These are phyloP conservation scores for Lagenaria siceraria DNA, from an alignment of 306 rosid genomes.

Conservation along the genomic window DNA sequence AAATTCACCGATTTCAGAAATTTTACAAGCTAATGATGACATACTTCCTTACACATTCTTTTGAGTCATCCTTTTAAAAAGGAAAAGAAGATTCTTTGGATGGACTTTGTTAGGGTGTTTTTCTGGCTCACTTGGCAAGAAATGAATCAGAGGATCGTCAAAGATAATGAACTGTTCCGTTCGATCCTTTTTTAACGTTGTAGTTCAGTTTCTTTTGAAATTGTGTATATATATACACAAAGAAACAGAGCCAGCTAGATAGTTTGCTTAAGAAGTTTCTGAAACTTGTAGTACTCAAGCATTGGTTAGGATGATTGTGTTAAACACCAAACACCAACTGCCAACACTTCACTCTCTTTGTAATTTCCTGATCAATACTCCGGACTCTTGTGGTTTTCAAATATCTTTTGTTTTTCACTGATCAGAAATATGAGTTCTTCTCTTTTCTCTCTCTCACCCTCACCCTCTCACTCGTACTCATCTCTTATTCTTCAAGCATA, in stretches of 20 bases:
- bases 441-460: not conserved
- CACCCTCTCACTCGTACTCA: not conserved
- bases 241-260: not conserved
- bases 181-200: not conserved
- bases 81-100: not conserved
- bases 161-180: not conserved
- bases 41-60: not conserved
- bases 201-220: no score
- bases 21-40: not conserved
- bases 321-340: not conserved
- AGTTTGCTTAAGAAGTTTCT: not conserved
- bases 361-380: constrained; percentile 34
- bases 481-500: not conserved
- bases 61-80: not conserved
- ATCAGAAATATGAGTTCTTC: constrained; percentile 38
- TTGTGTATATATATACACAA: not conserved
- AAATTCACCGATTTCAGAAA: not conserved
- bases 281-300: not conserved
- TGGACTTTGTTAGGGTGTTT: not conserved
- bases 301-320: not conserved
- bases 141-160: not conserved
- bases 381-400: constrained; percentile 20
- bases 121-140: not conserved
- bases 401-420: constrained; percentile 47
- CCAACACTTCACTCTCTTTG: not conserved